Conservation (phyloP, 2,329 filamentous ascomycete genomes). For the Fusarium napiforme region DNA sequence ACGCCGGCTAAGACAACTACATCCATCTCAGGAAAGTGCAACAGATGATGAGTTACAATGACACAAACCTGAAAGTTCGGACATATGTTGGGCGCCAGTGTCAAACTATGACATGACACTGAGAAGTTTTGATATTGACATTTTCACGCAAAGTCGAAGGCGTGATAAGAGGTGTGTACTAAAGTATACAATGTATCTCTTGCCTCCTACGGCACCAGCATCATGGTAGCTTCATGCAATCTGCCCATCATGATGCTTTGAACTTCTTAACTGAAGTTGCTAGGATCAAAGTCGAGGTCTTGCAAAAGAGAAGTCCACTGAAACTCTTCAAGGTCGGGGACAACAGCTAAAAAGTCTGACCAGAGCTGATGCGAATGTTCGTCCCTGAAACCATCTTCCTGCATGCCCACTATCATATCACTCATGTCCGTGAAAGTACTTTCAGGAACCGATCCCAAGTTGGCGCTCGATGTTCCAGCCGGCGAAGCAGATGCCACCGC, state of each 20-base stretch:
- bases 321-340: conserved; percentile 3
- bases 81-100: rapidly evolving
- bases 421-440: background rate
- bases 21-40: background rate
- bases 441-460: background rate
- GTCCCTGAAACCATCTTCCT: background rate
- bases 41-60: too few species aligned
- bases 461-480: background rate
- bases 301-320: background rate
- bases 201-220: too few species aligned
- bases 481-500: background rate
- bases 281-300: background rate
- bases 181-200: background rate
- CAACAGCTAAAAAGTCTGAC: conserved; percentile 2
- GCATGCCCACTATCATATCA: background rate
- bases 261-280: background rate
- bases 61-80: too few species aligned
- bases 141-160: too few species aligned
- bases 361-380: conserved; percentile 4
- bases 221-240: rapidly evolving
- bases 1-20: background rate
- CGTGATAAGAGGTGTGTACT: too few species aligned
- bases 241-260: too few species aligned
- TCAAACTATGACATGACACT: background rate
- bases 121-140: too few species aligned